Conservation (phyloP, 768 basidiomycete genomes). For the Aureoboletus auriporus region DNA sequence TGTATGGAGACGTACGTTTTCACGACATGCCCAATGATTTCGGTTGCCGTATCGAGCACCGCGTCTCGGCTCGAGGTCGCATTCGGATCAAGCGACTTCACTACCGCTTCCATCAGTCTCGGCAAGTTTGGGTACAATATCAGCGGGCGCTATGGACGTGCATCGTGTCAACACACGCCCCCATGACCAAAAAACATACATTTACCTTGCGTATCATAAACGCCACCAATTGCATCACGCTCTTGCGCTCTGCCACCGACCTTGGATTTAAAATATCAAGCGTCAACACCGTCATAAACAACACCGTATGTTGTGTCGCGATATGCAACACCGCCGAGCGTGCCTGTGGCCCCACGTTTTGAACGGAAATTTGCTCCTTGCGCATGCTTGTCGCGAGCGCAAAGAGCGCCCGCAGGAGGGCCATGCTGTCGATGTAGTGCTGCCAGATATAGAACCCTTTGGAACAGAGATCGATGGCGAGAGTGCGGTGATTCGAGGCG, state of each 20-base stretch:
- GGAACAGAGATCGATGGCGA: conserved; percentile 87
- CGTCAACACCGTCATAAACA: conserved; percentile 93
- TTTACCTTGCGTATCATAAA: conserved; percentile 87
- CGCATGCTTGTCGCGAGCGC: conserved; percentile 66
- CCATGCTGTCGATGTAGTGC: conserved; percentile 86
- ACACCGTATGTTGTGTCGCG: conserved; percentile 72
- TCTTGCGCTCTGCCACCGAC: conserved; percentile 72
- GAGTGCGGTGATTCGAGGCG: conserved; percentile 55
- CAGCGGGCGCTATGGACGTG: conserved; percentile 59
- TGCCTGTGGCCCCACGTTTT: conserved; percentile 74
- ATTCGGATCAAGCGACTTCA: conserved; percentile 94
- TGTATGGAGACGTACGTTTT: conserved; percentile 53
- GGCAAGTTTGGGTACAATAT: conserved; percentile 83
- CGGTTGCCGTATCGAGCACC: conserved; percentile 86
- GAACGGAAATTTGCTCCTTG: conserved; percentile 64
- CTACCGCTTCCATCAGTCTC: conserved; percentile 87
- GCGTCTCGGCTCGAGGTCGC: conserved; percentile 72
- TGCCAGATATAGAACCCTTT: conserved; percentile 95
- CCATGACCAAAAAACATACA: no score
- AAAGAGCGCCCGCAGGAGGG: conserved; percentile 82
- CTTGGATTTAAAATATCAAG: conserved; percentile 83
- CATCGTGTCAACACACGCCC: not conserved
- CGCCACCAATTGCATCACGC: conserved; percentile 89
- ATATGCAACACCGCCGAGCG: conserved; percentile 82
- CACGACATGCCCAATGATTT: conserved; percentile 93